Evolutionary conservation across 2,329 filamentous ascomycete species (phyloP).

Genomic region (Coleophoma eucalyptorum): DNA sequence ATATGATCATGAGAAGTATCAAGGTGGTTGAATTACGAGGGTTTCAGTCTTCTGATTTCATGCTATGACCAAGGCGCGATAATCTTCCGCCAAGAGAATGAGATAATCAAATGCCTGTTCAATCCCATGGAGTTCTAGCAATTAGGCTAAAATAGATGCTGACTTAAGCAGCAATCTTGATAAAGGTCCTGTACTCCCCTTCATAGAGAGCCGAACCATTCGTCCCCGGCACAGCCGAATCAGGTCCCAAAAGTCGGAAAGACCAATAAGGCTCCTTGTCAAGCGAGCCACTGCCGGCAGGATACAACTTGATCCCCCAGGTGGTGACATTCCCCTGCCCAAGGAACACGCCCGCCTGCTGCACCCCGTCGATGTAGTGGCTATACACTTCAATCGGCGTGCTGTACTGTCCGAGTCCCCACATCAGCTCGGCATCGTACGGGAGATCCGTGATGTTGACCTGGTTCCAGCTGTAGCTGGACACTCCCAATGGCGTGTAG

Average conservation of each 20-base stretch:
- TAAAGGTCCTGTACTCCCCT: not conserved
- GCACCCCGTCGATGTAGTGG: not conserved
- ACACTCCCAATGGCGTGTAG: not conserved
- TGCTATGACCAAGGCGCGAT: no score
- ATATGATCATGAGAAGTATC: no score
- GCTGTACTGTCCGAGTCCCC: slow-evolving; percentile 1
- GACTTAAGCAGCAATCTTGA: not conserved
- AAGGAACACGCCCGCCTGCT: not conserved
- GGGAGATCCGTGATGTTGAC: slow-evolving; percentile 2
- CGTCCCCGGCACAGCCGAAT: not conserved
- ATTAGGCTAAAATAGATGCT: no score
- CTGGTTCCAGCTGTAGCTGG: slow-evolving; percentile 1
- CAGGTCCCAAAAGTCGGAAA: not conserved
- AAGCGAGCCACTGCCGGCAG: not conserved
- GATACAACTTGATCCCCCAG: slow-evolving; percentile 3
- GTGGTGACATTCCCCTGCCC: not conserved
- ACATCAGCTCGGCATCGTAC: slow-evolving; percentile 2
- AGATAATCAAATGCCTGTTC: no score
- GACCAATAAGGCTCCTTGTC: slow-evolving; percentile 1
- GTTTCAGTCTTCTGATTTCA: no score
- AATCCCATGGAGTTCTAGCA: no score
- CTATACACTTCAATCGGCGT: not conserved
- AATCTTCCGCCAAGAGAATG: no score
- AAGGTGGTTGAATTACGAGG: no score
- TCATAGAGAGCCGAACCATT: not conserved